phyloP scores from a whole-genome alignment of 441 rosid genomes.

The Brassica balearica region DNA sequence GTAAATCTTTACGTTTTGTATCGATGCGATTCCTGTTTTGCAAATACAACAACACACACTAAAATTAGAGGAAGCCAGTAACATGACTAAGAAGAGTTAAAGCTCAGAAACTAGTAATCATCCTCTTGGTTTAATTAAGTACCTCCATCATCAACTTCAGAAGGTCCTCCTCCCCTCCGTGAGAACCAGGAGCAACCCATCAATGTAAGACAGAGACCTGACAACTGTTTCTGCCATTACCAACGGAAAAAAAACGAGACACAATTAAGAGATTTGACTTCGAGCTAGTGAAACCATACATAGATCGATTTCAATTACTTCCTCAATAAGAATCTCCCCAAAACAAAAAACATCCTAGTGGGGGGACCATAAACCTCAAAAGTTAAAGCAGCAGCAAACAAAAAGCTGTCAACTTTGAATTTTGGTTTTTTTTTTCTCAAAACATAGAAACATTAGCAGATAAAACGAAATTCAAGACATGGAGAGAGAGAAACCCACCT shows the following conservation, averaged over 20 bases:
- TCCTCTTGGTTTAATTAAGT: not conserved
- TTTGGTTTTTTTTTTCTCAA: slow-evolving; percentile 10
- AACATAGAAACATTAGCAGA: slow-evolving; percentile 19
- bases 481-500: slow-evolving; percentile 40
- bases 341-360: not conserved
- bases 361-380: slow-evolving; percentile 4
- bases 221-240: slow-evolving; percentile 38
- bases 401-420: slow-evolving; percentile 29
- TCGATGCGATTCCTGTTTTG: slow-evolving; percentile 54
- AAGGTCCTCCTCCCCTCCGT: slow-evolving; percentile 32
- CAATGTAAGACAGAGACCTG: slow-evolving; percentile 38
- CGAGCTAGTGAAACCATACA: not conserved
- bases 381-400: slow-evolving; percentile 4
- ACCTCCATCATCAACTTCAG: slow-evolving; percentile 49
- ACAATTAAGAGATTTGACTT: slow-evolving; percentile 24
- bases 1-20: slow-evolving; percentile 44
- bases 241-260: not conserved
- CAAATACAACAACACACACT: not conserved
- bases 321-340: not conserved
- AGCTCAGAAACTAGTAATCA: slow-evolving; percentile 13
- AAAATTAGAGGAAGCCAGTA: slow-evolving; percentile 19
- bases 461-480: not conserved
- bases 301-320: slow-evolving; percentile 26
- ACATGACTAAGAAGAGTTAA: not conserved
- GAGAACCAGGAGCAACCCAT: slow-evolving; percentile 77